Evolutionary conservation across 1,284 basidiomycete genomes (phyloP).

Genomic region (Microbotryum silenes-acaulis): DNA sequence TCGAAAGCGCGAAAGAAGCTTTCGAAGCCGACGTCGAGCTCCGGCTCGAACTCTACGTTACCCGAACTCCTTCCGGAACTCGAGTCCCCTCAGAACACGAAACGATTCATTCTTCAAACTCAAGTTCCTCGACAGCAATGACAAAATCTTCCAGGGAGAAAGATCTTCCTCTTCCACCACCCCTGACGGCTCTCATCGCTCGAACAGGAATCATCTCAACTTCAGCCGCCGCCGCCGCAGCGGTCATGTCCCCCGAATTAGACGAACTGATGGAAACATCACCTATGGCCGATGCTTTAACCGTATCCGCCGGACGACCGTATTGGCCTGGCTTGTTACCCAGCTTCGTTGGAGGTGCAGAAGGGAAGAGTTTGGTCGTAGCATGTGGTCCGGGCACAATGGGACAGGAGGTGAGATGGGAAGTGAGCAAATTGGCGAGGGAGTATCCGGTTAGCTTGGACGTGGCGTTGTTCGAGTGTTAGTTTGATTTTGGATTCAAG

Average conservation of each 20-base stretch:
- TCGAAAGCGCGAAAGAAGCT: slow-evolving; percentile 18
- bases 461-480: slow-evolving; percentile 19
- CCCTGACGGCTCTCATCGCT: slow-evolving; percentile 13
- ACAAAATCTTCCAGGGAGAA: no score
- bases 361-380: slow-evolving; percentile 21
- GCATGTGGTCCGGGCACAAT: slow-evolving; percentile 18
- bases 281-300: slow-evolving; percentile 20
- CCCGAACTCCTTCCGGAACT: slow-evolving; percentile 2
- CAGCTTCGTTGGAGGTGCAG: slow-evolving; percentile 7
- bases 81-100: no score
- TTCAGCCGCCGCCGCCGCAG: slow-evolving; percentile 4
- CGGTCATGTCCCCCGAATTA: slow-evolving; percentile 6
- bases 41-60: slow-evolving; percentile 22
- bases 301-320: slow-evolving; percentile 15
- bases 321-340: slow-evolving; percentile 8
- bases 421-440: slow-evolving; percentile 17
- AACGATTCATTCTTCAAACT: no score
- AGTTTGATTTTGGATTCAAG: no score
- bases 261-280: slow-evolving; percentile 3
- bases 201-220: slow-evolving; percentile 5
- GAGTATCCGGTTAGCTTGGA: slow-evolving; percentile 16
- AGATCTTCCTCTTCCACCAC: neutral
- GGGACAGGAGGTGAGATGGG: slow-evolving; percentile 10
- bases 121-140: no score
- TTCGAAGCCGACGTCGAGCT: slow-evolving; percentile 22